These are phyloP conservation scores for Alisma plantagoaquatica DNA, from an alignment of 106 monocot genomes.

Conservation along the genomic window DNA sequence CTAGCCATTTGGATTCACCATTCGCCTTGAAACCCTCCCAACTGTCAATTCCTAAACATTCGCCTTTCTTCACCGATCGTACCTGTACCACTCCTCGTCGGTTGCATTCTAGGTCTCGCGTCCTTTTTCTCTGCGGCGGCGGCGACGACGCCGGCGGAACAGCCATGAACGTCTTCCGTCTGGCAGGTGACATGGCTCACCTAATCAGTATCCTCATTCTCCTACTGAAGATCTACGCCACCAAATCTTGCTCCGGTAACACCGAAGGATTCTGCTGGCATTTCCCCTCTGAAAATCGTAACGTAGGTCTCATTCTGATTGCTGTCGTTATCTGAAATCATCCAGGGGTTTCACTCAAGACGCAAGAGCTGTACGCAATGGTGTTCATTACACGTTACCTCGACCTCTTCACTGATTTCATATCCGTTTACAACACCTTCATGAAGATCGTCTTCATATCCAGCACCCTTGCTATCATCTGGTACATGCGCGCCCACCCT, in stretches of 20 bases:
- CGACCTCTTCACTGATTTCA: conserved; percentile 23
- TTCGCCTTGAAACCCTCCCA: too few species aligned
- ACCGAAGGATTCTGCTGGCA: not conserved
- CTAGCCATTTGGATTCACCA: too few species aligned
- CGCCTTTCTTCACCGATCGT: too few species aligned
- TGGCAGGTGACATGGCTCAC: conserved; percentile 43
- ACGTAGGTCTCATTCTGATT: not conserved
- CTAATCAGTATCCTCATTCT: conserved; percentile 38
- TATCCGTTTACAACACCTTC: conserved; percentile 27
- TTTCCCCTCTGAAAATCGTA: not conserved
- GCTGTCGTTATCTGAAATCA: not conserved
- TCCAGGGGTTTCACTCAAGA: conserved; percentile 43
- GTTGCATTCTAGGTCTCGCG: too few species aligned
- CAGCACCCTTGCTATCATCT: conserved; percentile 28
- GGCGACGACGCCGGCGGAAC: too few species aligned
- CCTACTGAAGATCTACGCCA: conserved; percentile 35
- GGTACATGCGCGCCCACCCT: conserved; percentile 33
- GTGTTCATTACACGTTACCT: conserved; percentile 30
- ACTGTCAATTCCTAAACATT: too few species aligned
- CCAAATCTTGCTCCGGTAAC: conserved; percentile 38
- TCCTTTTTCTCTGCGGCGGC: too few species aligned
- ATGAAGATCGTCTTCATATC: conserved; percentile 35
- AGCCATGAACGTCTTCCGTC: conserved; percentile 36
- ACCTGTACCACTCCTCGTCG: too few species aligned
- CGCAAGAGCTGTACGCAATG: conserved; percentile 35